Evolutionary conservation across 495 filamentous ascomycete species (phyloP).

Genomic region (Pseudomonodictys pantanalensis): DNA sequence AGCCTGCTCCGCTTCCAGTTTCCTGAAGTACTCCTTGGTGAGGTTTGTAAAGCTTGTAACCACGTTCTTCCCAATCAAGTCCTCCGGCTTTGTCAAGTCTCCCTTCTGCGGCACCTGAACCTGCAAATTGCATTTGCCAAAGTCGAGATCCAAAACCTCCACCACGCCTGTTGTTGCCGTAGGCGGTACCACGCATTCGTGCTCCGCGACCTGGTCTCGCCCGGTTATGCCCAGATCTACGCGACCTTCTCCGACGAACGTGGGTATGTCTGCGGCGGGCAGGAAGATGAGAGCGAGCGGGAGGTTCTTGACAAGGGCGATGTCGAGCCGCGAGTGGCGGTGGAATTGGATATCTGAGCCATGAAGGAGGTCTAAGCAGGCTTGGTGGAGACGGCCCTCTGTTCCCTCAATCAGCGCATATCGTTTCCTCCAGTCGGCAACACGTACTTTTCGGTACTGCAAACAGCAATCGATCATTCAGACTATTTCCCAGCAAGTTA

Average conservation of each 20-base stretch:
- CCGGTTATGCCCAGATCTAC: constrained; percentile 96
- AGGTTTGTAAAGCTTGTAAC: constrained; percentile 91
- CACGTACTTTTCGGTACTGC: constrained; percentile 93
- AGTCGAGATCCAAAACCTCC: constrained; percentile 82
- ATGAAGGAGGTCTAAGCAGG: constrained; percentile 80
- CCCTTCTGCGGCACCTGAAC: constrained; percentile 94
- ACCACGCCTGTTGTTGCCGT: constrained; percentile 66
- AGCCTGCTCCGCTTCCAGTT: constrained; percentile 56
- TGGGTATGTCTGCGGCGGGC: constrained; percentile 93
- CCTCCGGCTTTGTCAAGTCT: constrained; percentile 59
- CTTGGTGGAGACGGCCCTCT: constrained; percentile 91
- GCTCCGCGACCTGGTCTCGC: constrained; percentile 85
- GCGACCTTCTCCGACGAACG: constrained; percentile 89
- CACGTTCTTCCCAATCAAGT: constrained; percentile 90
- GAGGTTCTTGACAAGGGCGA: constrained; percentile 92
- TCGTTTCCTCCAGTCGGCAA: not conserved
- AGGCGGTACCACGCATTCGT: constrained; percentile 68
- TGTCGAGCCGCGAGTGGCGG: constrained; percentile 88
- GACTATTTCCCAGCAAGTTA: constrained; percentile 49
- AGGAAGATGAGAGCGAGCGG: constrained; percentile 96
- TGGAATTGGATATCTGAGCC: constrained; percentile 96
- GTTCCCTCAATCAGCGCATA: constrained; percentile 22
- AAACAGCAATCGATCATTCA: constrained; percentile 91
- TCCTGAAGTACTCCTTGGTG: constrained; percentile 73
- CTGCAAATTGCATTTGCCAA: constrained; percentile 87